phyloP scores from a whole-genome alignment of 352 stramenopile species.

The Phytophthora quininea region DNA sequence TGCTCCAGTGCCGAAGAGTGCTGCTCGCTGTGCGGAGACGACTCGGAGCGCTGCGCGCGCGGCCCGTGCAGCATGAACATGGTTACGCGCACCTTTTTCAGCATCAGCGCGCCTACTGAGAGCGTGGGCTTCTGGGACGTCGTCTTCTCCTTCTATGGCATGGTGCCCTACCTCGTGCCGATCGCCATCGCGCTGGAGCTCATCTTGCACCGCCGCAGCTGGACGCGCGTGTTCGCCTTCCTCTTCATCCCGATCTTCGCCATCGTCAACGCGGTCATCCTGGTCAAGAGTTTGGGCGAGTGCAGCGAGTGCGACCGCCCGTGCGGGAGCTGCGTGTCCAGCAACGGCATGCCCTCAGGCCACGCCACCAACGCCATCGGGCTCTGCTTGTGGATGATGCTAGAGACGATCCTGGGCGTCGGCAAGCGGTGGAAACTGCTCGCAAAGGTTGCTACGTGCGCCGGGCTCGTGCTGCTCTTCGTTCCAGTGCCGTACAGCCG shows the following conservation, averaged over 20 bases:
- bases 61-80: constrained; percentile 56
- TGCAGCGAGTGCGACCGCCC: constrained; percentile 54
- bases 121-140: constrained; percentile 54
- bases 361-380: constrained; percentile 61
- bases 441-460: constrained; percentile 20
- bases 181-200: constrained; percentile 47
- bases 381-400: constrained; percentile 51
- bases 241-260: constrained; percentile 56
- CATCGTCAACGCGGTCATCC: constrained; percentile 48
- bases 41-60: constrained; percentile 54
- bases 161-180: constrained; percentile 60
- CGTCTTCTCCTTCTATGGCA: constrained; percentile 56
- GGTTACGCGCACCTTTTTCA: constrained; percentile 56
- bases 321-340: constrained; percentile 53
- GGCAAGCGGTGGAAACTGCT: constrained; percentile 26
- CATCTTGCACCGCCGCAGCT: constrained; percentile 48
- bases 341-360: constrained; percentile 58
- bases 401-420: constrained; percentile 48
- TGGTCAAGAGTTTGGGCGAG: constrained; percentile 46
- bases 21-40: constrained; percentile 50
- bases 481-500: constrained; percentile 62
- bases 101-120: constrained; percentile 48
- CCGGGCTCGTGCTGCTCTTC: constrained; percentile 36
- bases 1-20: constrained; percentile 44
- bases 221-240: constrained; percentile 53